Base-by-base conservation (phyloP, 2,329 filamentous ascomycete species). In the Arthrobotrys entomopaga region DNA sequence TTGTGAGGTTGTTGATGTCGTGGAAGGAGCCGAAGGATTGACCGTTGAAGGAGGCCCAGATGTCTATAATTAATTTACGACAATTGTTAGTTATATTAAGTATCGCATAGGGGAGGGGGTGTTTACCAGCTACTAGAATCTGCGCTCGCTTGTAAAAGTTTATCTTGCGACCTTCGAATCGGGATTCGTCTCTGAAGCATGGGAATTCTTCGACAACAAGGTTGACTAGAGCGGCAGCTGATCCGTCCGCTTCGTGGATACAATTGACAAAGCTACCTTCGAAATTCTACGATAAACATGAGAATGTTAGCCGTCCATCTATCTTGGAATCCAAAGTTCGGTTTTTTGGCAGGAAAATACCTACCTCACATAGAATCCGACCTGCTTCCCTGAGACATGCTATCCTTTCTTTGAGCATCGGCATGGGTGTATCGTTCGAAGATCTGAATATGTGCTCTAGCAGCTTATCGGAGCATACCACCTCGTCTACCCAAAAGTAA, bases 1-100 rank as follows among this genome's bases (percentile, higher is more conserved):
- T 98, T 74, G 95, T 99, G 79, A 99, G 90, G 81, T 93, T 92
- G 82, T 95, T 90, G 78, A 99, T 97, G 80, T 99, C 95, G 67
- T 88, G 80, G 81, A 99, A 99, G 26, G 86, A 84, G 34, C 95
- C 96, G 79, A 89, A 93, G 24, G 87, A 85, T 77, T 90, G 85
- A 52, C 92, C 93, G 61, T 94, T 88, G 81, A 98, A 98, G 76
- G 93, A 96, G 3, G 95, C 96, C 96, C 96, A 99, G 0, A 98
- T 81, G 81, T 99, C 95, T 79, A 26, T 46, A n/a, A n/a, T n/a
- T n/a, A 5, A 2, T 26, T 16, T 2, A 24, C 46, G 6, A 42
- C 11, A 19, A 46, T 7, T 40, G 22, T 29, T 42, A 42, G 43
- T 20, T 40, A 40, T 40, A 40, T 40, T 40, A 6, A 40, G 15